Conservation (phyloP, 2,329 filamentous ascomycete genomes). For the Alternaria tenuissima region DNA sequence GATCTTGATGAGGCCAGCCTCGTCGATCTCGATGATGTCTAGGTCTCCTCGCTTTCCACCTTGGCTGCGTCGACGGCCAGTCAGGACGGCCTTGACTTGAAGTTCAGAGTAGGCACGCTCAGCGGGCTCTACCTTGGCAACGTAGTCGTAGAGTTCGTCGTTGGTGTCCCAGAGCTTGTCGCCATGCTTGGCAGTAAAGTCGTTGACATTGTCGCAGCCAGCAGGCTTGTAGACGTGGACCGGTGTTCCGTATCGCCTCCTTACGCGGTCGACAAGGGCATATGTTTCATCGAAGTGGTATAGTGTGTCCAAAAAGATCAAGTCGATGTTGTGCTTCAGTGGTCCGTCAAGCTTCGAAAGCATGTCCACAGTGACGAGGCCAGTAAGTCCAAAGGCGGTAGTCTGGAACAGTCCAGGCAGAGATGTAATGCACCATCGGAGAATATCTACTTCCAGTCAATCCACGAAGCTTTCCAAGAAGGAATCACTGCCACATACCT, state of each 20-base stretch:
- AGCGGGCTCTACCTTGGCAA: slow-evolving; percentile 96
- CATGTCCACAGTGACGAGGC: slow-evolving; percentile 67
- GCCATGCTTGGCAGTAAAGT: slow-evolving; percentile 86
- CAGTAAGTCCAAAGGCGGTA: slow-evolving; percentile 61
- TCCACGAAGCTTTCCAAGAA: slow-evolving; percentile 4
- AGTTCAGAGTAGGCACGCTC: slow-evolving; percentile 89
- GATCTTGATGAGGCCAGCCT: slow-evolving; percentile 92
- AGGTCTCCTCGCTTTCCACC: slow-evolving; percentile 91
- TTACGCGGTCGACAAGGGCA: slow-evolving; percentile 69
- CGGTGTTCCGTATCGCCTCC: slow-evolving; percentile 76
- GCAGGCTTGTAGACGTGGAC: slow-evolving; percentile 92
- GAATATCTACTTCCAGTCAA: slow-evolving; percentile 68
- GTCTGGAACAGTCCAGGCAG: slow-evolving; percentile 80
- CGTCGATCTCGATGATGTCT: slow-evolving; percentile 91
- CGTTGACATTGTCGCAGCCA: slow-evolving; percentile 72
- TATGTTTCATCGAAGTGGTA: slow-evolving; percentile 62
- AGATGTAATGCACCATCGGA: slow-evolving; percentile 89
- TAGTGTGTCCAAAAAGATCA: slow-evolving; percentile 64
- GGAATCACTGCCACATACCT: slow-evolving; percentile 55
- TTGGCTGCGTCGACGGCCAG: slow-evolving; percentile 89
- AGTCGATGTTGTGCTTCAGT: slow-evolving; percentile 62
- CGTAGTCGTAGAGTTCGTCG: slow-evolving; percentile 92
- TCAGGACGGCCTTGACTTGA: slow-evolving; percentile 88
- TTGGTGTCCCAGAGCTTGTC: slow-evolving; percentile 83
- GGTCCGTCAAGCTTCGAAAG: slow-evolving; percentile 74